A percentile compares a stretch with the other conserved stretches of the same genome.
These are phyloP conservation scores for Fragilaria radians DNA, from an alignment of 108 stramenopile genomes.

Conservation along the genomic window DNA sequence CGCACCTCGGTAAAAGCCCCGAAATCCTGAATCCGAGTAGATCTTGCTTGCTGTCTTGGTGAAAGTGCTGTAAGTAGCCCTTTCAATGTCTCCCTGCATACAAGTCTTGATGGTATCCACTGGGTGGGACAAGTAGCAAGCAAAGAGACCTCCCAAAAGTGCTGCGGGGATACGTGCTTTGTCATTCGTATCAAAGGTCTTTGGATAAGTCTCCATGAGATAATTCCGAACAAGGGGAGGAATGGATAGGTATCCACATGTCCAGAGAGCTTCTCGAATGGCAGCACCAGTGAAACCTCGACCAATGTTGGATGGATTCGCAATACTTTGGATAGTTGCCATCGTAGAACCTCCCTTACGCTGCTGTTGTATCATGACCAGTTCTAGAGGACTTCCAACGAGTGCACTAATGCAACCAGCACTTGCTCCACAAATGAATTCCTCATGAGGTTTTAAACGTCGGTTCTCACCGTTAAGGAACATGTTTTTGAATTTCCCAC, in stretches of 20 bases:
- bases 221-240: constrained; percentile 80
- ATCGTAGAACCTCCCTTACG: constrained; percentile 68
- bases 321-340: constrained; percentile 46
- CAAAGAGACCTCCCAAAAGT: constrained; percentile 80
- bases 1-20: constrained; percentile 88
- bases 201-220: constrained; percentile 66
- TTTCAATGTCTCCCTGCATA: constrained; percentile 93
- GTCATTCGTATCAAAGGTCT: constrained; percentile 72
- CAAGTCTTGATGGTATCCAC: constrained; percentile 84
- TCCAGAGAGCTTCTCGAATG: constrained; percentile 88
- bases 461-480: constrained; percentile 39
- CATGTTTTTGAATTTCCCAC: constrained; percentile 67
- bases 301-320: constrained; percentile 50
- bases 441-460: constrained; percentile 47
- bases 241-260: constrained; percentile 83
- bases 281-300: constrained; percentile 81
- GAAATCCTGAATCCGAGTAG: constrained; percentile 47
- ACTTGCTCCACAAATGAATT: constrained; percentile 73
- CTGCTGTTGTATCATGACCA: constrained; percentile 96
- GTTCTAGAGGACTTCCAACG: constrained; percentile 83
- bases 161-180: constrained; percentile 87
- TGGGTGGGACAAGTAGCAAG: constrained; percentile 77
- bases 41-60: constrained; percentile 60
- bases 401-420: constrained; percentile 80
- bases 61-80: constrained; percentile 69